Percentiles rank a stretch among this genome's conserved stretches.
Evolutionary conservation across 768 basidiomycete species (phyloP).

Genomic region (Clathrus columnatus): DNA sequence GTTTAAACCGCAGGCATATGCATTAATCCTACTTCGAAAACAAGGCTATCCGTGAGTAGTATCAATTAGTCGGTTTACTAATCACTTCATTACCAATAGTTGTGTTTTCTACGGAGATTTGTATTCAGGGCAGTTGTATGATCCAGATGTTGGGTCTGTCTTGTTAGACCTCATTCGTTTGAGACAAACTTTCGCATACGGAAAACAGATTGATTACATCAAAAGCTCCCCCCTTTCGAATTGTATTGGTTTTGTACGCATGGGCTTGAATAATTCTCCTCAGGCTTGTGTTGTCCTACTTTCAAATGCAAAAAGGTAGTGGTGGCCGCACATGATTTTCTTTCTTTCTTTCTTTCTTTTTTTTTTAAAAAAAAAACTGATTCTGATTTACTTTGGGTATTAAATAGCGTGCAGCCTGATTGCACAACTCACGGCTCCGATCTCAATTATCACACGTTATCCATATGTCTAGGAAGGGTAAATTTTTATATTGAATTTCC

Average conservation of each 20-base stretch:
- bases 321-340: too few species aligned
- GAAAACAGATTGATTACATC: constrained; percentile 52
- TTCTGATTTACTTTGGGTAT: not conserved
- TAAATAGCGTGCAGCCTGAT: not conserved
- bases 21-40: constrained; percentile 63
- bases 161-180: constrained; percentile 48
- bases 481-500: constrained; percentile 20
- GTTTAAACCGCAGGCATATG: constrained; percentile 79
- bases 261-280: constrained; percentile 40
- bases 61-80: not conserved
- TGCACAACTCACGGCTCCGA: constrained; percentile 1
- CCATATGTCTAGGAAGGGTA: constrained; percentile 62
- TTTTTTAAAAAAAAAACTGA: too few species aligned
- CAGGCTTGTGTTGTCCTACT: constrained; percentile 58
- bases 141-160: constrained; percentile 40
- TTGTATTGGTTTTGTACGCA: constrained; percentile 70
- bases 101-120: constrained; percentile 87
- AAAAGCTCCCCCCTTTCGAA: constrained; percentile 31
- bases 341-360: too few species aligned
- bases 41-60: constrained; percentile 63
- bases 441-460: constrained; percentile 35
- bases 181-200: constrained; percentile 63
- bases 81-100: constrained; percentile 27
- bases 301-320: not conserved
- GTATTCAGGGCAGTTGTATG: constrained; percentile 64